Conservation (phyloP, 75 land plant genomes). For the Pinus tabuliformis region DNA sequence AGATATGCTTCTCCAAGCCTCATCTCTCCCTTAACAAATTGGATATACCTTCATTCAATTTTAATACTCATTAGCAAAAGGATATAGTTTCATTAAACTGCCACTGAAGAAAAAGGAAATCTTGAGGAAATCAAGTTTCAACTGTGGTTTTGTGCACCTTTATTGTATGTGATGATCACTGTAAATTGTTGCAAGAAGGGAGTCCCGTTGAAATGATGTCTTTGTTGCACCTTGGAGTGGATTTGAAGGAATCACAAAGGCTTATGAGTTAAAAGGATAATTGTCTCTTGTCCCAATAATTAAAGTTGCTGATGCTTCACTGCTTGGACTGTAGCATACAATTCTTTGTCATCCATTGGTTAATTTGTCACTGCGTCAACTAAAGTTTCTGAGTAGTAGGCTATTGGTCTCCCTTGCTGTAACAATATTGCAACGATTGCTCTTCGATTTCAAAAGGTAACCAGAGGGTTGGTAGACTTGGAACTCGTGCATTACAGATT, state of each 20-base stretch:
- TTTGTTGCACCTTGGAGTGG: neutral
- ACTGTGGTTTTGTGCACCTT: too few relatives aligned
- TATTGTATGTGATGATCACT: too few relatives aligned
- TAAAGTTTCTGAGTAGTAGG: neutral
- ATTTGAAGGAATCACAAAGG: neutral
- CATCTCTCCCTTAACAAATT: too few relatives aligned
- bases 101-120: too few relatives aligned
- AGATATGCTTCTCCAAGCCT: too few relatives aligned
- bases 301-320: neutral
- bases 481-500: neutral
- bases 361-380: neutral
- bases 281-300: neutral
- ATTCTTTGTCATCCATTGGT: neutral
- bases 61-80: too few relatives aligned
- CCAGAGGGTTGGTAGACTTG: neutral
- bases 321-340: neutral
- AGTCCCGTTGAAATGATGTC: neutral
- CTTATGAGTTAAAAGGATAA: neutral
- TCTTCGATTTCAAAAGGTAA: neutral
- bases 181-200: neutral
- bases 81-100: too few relatives aligned
- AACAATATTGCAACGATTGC: neutral
- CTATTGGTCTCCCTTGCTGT: neutral
- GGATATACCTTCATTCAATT: too few relatives aligned
- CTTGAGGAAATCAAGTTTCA: too few relatives aligned